Evolutionary conservation across 2,329 filamentous ascomycete genomes (phyloP).

Genomic region (Fusarium continuum): DNA sequence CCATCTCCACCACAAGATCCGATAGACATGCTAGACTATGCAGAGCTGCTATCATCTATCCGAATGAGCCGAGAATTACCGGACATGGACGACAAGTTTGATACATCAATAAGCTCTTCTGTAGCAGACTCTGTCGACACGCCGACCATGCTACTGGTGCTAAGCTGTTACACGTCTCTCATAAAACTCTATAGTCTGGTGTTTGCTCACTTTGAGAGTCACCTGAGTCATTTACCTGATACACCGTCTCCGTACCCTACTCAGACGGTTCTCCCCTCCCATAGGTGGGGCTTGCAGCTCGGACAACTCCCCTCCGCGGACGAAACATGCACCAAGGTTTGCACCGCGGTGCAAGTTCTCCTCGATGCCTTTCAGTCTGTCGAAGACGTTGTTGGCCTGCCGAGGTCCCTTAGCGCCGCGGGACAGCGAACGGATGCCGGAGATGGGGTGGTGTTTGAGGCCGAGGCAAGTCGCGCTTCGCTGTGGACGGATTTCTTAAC

Average conservation of each 20-base stretch:
- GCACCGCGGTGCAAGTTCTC: neutral
- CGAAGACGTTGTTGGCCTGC: neutral
- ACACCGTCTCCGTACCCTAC: no score
- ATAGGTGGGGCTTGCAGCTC: slow-evolving; percentile 12
- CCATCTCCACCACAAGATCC: no score
- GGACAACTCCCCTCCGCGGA: slow-evolving; percentile 10
- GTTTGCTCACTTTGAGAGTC: neutral
- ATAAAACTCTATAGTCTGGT: neutral
- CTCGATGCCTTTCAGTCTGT: slow-evolving; percentile 3
- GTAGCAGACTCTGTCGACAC: neutral
- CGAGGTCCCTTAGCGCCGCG: neutral
- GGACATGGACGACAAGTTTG: no score
- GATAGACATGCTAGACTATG: no score
- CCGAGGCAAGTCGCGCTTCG: no score
- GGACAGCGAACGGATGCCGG: neutral
- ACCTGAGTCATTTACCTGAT: no score
- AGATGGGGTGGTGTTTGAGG: no score
- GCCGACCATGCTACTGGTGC: neutral
- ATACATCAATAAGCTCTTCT: no score
- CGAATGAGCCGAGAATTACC: no score
- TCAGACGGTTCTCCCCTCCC: no score
- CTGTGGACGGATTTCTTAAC: no score
- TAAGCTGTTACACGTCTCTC: neutral
- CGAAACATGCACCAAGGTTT: slow-evolving; percentile 8
- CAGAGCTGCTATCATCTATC: no score